Conservation (phyloP, 768 basidiomycete genomes). For the Pleurotus eryngii region DNA sequence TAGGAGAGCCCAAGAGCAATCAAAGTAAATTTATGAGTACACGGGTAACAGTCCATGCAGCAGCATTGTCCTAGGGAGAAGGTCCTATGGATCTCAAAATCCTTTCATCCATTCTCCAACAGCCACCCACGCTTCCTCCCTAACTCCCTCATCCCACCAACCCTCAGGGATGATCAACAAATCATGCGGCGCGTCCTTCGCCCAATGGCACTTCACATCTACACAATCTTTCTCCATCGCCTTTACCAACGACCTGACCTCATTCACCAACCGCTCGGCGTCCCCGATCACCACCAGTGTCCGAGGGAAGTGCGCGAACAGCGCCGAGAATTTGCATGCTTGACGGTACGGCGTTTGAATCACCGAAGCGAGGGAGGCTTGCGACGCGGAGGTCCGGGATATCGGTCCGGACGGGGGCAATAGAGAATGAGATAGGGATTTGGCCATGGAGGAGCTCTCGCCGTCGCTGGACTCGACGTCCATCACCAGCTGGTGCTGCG, state of each 20-base stretch:
- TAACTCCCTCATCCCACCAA: constrained; percentile 41
- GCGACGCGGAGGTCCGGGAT: neutral
- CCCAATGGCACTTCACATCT: constrained; percentile 29
- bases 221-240: constrained; percentile 39
- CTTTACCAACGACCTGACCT: constrained; percentile 37
- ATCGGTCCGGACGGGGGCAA: neutral
- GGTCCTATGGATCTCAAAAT: neutral
- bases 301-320: constrained; percentile 45
- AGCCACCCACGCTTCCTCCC: constrained; percentile 33
- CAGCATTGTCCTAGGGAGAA: no score
- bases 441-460: constrained; percentile 11
- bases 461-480: constrained; percentile 12
- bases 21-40: no score
- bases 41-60: no score
- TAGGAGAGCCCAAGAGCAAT: no score
- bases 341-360: constrained; percentile 18
- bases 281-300: constrained; percentile 46
- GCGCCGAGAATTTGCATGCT: constrained; percentile 24
- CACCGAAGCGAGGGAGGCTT: constrained; percentile 5
- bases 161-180: constrained; percentile 37
- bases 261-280: constrained; percentile 48
- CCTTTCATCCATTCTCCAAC: constrained; percentile 30
- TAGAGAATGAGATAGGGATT: neutral
- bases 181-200: constrained; percentile 42
- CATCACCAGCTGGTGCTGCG: constrained; percentile 11